A percentile compares a stretch with the other conserved stretches of the same genome.
Evolutionary conservation across 495 filamentous ascomycete species (phyloP).

Genomic region (Pseudevernia furfuracea): DNA sequence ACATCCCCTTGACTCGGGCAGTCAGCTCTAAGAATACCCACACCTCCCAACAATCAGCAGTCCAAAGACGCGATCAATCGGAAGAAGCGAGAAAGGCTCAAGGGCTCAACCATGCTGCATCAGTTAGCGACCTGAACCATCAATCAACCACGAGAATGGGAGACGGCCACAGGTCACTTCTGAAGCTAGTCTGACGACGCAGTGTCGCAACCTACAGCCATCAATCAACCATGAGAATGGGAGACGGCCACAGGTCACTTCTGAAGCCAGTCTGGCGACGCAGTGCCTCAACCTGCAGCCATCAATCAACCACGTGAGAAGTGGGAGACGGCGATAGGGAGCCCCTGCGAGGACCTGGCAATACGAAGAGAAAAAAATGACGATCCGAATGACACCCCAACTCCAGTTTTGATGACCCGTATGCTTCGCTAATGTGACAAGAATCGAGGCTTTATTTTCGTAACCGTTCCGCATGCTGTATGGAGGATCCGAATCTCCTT

Average conservation of each 20-base stretch:
- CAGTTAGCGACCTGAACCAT: neutral
- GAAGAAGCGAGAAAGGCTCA: neutral
- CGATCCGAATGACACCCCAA: neutral
- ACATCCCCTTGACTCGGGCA: slow-evolving; percentile 2
- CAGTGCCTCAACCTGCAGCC: neutral
- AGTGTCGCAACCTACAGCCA: neutral
- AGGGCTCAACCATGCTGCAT: neutral
- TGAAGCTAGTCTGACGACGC: slow-evolving; percentile 1
- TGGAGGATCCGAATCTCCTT: slow-evolving; percentile 1
- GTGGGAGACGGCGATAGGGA: neutral
- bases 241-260: neutral
- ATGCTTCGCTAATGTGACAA: slow-evolving; percentile 13
- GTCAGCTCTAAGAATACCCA: neutral
- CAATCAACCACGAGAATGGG: slow-evolving; percentile 1
- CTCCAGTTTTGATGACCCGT: slow-evolving; percentile 12
- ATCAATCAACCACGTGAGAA: slow-evolving; percentile 5
- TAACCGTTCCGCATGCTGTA: slow-evolving; percentile 2
- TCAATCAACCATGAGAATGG: slow-evolving; percentile 2
- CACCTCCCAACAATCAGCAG: slow-evolving; percentile 4
- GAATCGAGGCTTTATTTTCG: neutral
- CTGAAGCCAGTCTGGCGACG: neutral
- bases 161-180: neutral
- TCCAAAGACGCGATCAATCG: slow-evolving; percentile 10
- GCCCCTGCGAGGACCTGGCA: neutral
- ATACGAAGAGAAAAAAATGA: neutral